These are phyloP conservation scores for Porphyrellus cyaneotinctus DNA, from an alignment of 768 basidiomycete genomes.

Conservation along the genomic window DNA sequence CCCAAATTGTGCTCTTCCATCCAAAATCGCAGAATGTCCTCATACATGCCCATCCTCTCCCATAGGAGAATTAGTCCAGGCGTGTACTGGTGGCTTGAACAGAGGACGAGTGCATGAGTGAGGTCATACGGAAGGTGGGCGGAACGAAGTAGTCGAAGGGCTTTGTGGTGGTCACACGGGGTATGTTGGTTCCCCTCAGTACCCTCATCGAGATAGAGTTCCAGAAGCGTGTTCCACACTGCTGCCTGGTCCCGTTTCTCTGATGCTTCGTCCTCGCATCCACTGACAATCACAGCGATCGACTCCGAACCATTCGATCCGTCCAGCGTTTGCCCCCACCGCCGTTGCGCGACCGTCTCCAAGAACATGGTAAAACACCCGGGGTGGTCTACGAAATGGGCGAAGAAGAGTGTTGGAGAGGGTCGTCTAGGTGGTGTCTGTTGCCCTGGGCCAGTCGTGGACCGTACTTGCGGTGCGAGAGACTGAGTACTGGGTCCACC, in stretches of 20 bases:
- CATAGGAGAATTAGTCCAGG: conserved; percentile 85
- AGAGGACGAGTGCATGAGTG: conserved; percentile 92
- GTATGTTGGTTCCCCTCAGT: conserved; percentile 21
- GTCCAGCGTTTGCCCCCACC: conserved; percentile 77
- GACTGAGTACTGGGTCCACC: conserved; percentile 29
- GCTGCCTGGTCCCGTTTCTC: conserved; percentile 73
- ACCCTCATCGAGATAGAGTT: conserved; percentile 72
- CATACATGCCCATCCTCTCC: conserved; percentile 95
- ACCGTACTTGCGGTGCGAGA: conserved; percentile 4
- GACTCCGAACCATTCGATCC: conserved; percentile 18
- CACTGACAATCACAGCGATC: conserved; percentile 7
- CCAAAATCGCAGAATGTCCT: conserved; percentile 91
- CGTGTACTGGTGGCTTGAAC: conserved; percentile 79
- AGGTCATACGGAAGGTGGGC: conserved; percentile 71
- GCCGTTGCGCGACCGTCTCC: conserved; percentile 73
- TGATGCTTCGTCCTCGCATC: conserved; percentile 40
- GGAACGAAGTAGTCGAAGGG: conserved; percentile 65
- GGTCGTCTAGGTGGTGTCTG: conserved; percentile 49
- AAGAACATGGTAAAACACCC: conserved; percentile 81
- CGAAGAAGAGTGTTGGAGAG: conserved; percentile 84
- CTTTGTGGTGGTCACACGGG: conserved; percentile 45
- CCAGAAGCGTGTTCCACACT: conserved; percentile 94
- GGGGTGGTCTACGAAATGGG: conserved; percentile 90
- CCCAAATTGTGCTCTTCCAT: conserved; percentile 59
- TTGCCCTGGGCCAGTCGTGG: conserved; percentile 11